Evolutionary conservation across 1,284 basidiomycete species (phyloP).

Genomic region (Taiwanofungus camphoratus): DNA sequence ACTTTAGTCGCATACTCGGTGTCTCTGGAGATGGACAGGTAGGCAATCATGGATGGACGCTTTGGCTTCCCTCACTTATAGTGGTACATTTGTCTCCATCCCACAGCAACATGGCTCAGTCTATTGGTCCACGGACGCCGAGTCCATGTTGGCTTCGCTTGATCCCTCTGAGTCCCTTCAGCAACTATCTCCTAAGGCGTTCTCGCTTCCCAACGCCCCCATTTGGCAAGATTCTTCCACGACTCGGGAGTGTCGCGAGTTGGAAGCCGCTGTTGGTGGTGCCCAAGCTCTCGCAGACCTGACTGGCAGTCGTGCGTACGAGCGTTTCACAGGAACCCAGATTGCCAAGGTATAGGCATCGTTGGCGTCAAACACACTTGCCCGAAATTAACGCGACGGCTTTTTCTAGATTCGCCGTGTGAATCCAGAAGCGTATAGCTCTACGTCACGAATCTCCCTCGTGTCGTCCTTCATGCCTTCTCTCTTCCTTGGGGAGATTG

Average conservation of each 20-base stretch:
- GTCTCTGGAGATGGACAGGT: conserved; percentile 78
- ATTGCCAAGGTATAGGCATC: conserved; percentile 58
- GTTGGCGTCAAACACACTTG: background rate
- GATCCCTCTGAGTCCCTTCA: conserved; percentile 46
- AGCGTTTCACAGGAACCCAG: conserved; percentile 85
- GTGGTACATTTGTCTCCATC: conserved; percentile 1
- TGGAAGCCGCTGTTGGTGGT: conserved; percentile 68
- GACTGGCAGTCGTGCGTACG: conserved; percentile 82
- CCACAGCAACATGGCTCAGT: conserved; percentile 87
- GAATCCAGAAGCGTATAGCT: conserved; percentile 56
- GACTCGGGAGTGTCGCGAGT: conserved; percentile 61
- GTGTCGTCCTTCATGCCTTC: conserved; percentile 84
- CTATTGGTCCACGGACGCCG: conserved; percentile 70
- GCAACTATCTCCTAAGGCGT: conserved; percentile 58
- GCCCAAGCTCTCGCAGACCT: conserved; percentile 65
- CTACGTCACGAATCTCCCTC: conserved; percentile 71
- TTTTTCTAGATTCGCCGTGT: conserved; percentile 48
- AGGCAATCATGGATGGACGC: conserved; percentile 3
- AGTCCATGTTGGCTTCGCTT: conserved; percentile 47
- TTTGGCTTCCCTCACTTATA: no score
- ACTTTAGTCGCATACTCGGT: conserved; percentile 52
- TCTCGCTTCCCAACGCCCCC: conserved; percentile 68
- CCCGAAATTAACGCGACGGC: conserved; percentile 11
- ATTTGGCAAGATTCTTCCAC: conserved; percentile 96
- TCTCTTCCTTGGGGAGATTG: conserved; percentile 62